Evolutionary conservation across 2,329 filamentous ascomycete species (phyloP), one percentile per base, ranked within the genome.

Genomic region (Pseudopithomyces maydicus): DNA sequence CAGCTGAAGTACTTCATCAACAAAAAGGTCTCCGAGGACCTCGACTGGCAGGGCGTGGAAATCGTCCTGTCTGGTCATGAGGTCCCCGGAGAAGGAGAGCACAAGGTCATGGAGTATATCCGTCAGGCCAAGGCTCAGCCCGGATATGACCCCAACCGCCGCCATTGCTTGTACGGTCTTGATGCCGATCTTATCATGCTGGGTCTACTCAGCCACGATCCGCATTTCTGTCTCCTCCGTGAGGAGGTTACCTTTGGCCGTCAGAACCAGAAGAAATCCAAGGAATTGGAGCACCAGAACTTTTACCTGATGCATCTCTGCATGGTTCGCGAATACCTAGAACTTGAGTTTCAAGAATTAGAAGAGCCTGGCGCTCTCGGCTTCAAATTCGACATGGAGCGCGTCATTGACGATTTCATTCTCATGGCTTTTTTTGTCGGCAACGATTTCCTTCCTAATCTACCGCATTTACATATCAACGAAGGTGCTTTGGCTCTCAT

Each of bases 41-140:
- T 89, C 46, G 95, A 99, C 70, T 99, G 95, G 95, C 95, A 99
- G 79, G 91, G 91, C 58, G 95, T 96, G 64, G 93, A 98, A 73
- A 89, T 99, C 67, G 92, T 99, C 52, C 84, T 99, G 57, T 99
- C 95, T 6, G 95, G 96, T 53, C 96, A 99, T 73, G 96, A 99
- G 77, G 94, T 98, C 23, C 95, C 95, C 6, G 95, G 95, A 68
- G 96, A 99, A 79, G 95, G 95, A 69, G 95, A 99, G 78, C 95
- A 99, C 82, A 99, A 99, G 81, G 97, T 99, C 78, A 99, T 99
- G 95, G 96, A 99, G 78, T 99, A 99, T 78, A 99, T 99, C 77
- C 90, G 95, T 67, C 91, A 96, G 77, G 91, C 95, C 61, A 98
- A 98, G 82, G 92, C 94, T 47, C 95, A 99, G 77, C 91, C 91